Evolutionary conservation across 2,329 filamentous ascomycete genomes (phyloP).

Genomic region (Penicillium sp.): DNA sequence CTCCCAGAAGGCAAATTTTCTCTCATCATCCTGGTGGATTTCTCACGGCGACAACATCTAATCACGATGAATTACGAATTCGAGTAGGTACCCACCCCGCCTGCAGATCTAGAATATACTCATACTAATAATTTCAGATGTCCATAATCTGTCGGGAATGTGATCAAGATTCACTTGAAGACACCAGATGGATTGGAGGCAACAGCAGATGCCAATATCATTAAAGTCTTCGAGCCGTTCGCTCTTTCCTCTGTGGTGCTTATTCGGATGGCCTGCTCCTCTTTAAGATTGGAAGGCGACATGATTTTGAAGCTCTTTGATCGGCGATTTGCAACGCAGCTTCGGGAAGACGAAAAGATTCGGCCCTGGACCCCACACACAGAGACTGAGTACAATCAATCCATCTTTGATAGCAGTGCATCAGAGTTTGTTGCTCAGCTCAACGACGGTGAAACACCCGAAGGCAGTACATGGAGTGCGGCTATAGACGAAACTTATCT

Average conservation of each 20-base stretch:
- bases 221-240: slow-evolving; percentile 17
- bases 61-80: too few species aligned
- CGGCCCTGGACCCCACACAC: slow-evolving; percentile 12
- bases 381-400: slow-evolving; percentile 17
- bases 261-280: slow-evolving; percentile 6
- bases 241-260: slow-evolving; percentile 18
- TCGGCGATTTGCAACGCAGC: slow-evolving; percentile 16
- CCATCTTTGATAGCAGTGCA: slow-evolving; percentile 10
- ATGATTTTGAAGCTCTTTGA: slow-evolving; percentile 23
- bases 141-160: slow-evolving; percentile 6
- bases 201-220: slow-evolving; percentile 5
- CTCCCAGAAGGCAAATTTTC: too few species aligned
- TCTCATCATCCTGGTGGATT: too few species aligned
- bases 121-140: slow-evolving; percentile 4
- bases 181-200: neutral
- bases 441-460: too few species aligned
- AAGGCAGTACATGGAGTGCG: slow-evolving; percentile 6
- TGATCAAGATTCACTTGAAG: slow-evolving; percentile 1
- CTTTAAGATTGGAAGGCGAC: slow-evolving; percentile 2
- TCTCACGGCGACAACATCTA: too few species aligned
- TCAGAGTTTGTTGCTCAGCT: too few species aligned
- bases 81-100: too few species aligned
- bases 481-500: slow-evolving; percentile 19
- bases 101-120: too few species aligned
- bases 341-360: slow-evolving; percentile 11